Evolutionary conservation across 345 rosid genomes (phyloP).

Genomic region (Salix brachista): DNA sequence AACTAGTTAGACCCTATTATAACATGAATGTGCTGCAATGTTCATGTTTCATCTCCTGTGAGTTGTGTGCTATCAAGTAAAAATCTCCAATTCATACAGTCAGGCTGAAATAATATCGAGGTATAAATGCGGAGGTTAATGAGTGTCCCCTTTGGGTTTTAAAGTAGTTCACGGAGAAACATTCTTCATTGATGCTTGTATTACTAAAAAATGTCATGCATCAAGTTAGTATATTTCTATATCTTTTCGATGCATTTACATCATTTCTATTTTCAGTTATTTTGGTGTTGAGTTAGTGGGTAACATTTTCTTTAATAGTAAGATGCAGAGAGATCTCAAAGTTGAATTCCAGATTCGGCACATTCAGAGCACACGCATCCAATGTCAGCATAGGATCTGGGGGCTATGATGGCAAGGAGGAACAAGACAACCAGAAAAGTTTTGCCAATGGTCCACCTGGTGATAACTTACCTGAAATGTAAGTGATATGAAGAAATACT

Average conservation of each 20-base stretch:
- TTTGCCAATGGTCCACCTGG: slow-evolving; percentile 34
- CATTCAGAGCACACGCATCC: slow-evolving; percentile 57
- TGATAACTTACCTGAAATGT: slow-evolving; percentile 51
- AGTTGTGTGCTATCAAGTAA: not conserved
- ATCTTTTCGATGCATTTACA: not conserved
- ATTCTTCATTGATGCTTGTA: not conserved
- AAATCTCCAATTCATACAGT: not conserved
- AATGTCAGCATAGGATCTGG: slow-evolving; percentile 67
- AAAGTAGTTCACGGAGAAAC: not conserved
- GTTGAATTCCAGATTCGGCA: slow-evolving; percentile 28
- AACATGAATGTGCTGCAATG: not conserved
- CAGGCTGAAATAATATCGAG: not conserved
- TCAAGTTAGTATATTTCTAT: not conserved
- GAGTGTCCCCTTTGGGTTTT: not conserved
- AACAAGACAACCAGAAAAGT: slow-evolving; percentile 41
- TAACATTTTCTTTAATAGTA: slow-evolving; percentile 40
- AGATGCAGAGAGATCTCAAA: slow-evolving; percentile 53
- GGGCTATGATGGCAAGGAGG: slow-evolving; percentile 50
- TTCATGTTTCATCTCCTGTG: not conserved
- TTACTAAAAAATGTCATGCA: not conserved
- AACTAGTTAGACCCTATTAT: too few species aligned
- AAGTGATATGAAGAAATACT: slow-evolving; percentile 23
- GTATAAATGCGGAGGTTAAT: not conserved
- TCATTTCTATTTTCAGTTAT: not conserved
- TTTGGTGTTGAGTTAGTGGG: not conserved